phyloP scores from a whole-genome alignment of 2,329 filamentous ascomycete species.

The Boeremia lycopersici region DNA sequence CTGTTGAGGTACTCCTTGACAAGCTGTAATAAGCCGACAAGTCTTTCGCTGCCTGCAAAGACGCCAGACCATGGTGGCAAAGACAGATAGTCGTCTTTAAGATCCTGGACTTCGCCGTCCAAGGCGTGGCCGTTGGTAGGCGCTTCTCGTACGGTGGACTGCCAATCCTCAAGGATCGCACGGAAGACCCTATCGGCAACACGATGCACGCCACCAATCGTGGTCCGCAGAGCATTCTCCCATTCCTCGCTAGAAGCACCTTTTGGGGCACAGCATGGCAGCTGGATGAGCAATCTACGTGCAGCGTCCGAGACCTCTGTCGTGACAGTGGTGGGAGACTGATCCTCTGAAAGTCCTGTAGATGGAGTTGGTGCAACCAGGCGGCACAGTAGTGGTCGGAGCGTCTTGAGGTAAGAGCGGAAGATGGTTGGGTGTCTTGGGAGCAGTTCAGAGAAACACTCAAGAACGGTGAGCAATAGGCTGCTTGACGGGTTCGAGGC shows the following conservation, averaged over 20 bases:
- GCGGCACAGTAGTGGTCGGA: slow-evolving; percentile 64
- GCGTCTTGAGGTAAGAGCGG: slow-evolving; percentile 73
- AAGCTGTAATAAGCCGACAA: slow-evolving; percentile 69
- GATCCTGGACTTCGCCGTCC: slow-evolving; percentile 46
- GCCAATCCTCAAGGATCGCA: slow-evolving; percentile 80
- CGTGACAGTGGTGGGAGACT: slow-evolving; percentile 54
- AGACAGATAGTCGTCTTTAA: slow-evolving; percentile 51
- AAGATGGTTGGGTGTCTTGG: slow-evolving; percentile 84
- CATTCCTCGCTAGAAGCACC: slow-evolving; percentile 79
- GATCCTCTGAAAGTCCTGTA: slow-evolving; percentile 29
- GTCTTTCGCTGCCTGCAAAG: slow-evolving; percentile 72
- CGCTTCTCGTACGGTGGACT: slow-evolving; percentile 62
- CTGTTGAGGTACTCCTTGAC: slow-evolving; percentile 68
- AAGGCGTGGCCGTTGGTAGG: slow-evolving; percentile 37
- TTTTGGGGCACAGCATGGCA: slow-evolving; percentile 83
- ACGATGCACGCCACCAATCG: slow-evolving; percentile 69
- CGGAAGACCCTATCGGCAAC: slow-evolving; percentile 80
- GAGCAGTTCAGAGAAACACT: slow-evolving; percentile 73
- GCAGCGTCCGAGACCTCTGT: slow-evolving; percentile 62
- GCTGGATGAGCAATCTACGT: slow-evolving; percentile 69
- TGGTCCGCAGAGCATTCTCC: slow-evolving; percentile 67
- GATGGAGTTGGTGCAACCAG: slow-evolving; percentile 70
- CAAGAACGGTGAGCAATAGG: slow-evolving; percentile 71
- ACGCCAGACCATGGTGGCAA: slow-evolving; percentile 77
- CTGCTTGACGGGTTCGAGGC: slow-evolving; percentile 27